Percentiles rank a stretch among this genome's conserved stretches.
Conservation (phyloP, 2,329 filamentous ascomycete genomes). For the Cladophialophora psammophila region DNA sequence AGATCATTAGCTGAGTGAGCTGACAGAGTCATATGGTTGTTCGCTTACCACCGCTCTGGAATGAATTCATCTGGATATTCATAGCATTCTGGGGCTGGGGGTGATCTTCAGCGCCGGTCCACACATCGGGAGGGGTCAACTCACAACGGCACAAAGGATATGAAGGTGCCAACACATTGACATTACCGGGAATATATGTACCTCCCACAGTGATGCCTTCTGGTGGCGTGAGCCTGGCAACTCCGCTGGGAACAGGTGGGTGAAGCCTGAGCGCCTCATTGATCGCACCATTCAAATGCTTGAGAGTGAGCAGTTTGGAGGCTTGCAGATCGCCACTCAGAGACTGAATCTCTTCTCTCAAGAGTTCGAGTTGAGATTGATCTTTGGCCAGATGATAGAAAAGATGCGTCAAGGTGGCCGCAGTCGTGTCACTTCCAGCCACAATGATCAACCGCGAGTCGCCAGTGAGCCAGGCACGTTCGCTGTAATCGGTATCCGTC, state of each 20-base stretch:
- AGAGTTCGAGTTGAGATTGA: slow-evolving; percentile 44
- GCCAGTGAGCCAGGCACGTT: slow-evolving; percentile 36
- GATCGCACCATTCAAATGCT: slow-evolving; percentile 51
- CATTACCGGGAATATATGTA: slow-evolving; percentile 44
- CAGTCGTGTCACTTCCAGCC: slow-evolving; percentile 52
- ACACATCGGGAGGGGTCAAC: slow-evolving; percentile 25
- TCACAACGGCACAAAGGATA: slow-evolving; percentile 38
- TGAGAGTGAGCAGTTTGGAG: slow-evolving; percentile 42
- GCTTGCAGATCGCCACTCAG: slow-evolving; percentile 47
- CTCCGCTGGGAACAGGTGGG: slow-evolving; percentile 48
- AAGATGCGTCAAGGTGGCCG: slow-evolving; percentile 49
- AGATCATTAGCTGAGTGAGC: neutral
- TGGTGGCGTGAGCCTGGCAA: slow-evolving; percentile 48
- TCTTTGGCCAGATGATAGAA: slow-evolving; percentile 53
- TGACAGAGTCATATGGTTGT: slow-evolving; percentile 2
- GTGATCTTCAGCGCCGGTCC: neutral
- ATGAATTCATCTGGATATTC: slow-evolving; percentile 44
- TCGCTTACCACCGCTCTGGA: slow-evolving; percentile 50
- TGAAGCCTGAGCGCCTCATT: slow-evolving; percentile 52
- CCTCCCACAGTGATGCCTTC: slow-evolving; percentile 48
- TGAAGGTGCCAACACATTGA: slow-evolving; percentile 36
- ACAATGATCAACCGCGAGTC: slow-evolving; percentile 43
- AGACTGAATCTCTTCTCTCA: slow-evolving; percentile 46
- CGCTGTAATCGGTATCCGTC: slow-evolving; percentile 5
- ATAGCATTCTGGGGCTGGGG: slow-evolving; percentile 45